Conservation (phyloP, 1,139 yeast species). For the Hyphopichia wangnamkhiaoensis region DNA sequence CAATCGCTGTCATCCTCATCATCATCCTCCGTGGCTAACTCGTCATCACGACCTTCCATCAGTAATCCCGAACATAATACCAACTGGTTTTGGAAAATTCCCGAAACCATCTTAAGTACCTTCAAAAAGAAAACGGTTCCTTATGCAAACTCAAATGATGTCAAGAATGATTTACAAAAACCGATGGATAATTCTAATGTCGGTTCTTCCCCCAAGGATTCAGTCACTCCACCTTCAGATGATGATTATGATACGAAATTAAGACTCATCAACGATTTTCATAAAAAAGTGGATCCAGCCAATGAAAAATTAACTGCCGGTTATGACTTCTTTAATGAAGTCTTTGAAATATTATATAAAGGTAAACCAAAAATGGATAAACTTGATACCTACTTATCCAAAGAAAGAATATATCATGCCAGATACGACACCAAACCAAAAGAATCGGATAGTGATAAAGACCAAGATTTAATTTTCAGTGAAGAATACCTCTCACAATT, state of each 20-base stretch:
- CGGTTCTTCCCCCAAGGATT: too few relatives aligned
- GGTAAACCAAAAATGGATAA: conserved; percentile 39
- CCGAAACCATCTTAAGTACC: background rate
- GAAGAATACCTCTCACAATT: conserved; percentile 55
- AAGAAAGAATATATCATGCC: conserved; percentile 49
- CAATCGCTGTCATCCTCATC: background rate
- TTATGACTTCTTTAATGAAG: conserved; percentile 31
- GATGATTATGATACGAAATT: conserved; percentile 11
- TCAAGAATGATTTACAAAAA: too few relatives aligned
- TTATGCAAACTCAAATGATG: conserved; percentile 15
- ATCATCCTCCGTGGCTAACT: background rate
- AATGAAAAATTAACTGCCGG: conserved; percentile 19
- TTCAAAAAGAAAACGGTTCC: conserved; percentile 19
- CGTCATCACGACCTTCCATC: background rate
- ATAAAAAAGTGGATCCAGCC: conserved; percentile 13
- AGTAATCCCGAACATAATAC: conserved; percentile 3
- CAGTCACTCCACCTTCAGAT: conserved; percentile 5
- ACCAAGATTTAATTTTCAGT: conserved; percentile 26
- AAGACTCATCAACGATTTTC: conserved; percentile 12
- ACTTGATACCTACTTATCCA: conserved; percentile 35
- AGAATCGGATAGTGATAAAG: conserved; percentile 10
- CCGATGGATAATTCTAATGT: too few relatives aligned
- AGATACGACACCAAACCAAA: conserved; percentile 42
- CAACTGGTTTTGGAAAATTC: conserved; percentile 1
- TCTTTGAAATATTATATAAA: conserved; percentile 37